phyloP scores from a whole-genome alignment of 805 yeast genomes.

The Sungouiozyma intestinalis region DNA sequence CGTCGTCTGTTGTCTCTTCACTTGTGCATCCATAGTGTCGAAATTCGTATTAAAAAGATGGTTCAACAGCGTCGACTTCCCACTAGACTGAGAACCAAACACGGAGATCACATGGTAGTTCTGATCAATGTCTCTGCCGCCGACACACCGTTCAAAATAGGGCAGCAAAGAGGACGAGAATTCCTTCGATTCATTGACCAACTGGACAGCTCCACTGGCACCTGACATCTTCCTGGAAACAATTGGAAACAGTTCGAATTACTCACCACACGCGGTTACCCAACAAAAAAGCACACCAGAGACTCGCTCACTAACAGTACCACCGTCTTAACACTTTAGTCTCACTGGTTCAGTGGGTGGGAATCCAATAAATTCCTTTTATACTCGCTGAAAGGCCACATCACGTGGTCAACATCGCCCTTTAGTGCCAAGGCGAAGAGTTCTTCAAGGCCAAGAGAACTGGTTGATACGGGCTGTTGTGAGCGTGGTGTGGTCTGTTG shows the following conservation, averaged over 20 bases:
- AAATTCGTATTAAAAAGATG: constrained; percentile 76
- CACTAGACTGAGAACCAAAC: constrained; percentile 95
- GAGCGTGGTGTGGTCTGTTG: no score
- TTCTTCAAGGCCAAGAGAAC: no score
- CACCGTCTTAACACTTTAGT: no score
- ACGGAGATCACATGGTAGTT: constrained; percentile 88
- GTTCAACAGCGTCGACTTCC: constrained; percentile 87
- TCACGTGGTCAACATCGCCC: no score
- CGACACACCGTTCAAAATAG: constrained; percentile 16
- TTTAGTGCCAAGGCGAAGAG: no score
- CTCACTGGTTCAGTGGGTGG: no score
- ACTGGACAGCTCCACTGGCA: constrained; percentile 34
- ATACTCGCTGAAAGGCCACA: no score
- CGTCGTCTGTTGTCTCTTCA: constrained; percentile 78
- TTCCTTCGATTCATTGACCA: constrained; percentile 42
- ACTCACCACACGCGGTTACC: no score
- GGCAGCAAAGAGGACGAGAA: constrained; percentile 28
- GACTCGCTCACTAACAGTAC: no score
- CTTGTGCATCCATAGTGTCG: constrained; percentile 83
- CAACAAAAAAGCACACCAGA: no score
- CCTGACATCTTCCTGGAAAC: neutral
- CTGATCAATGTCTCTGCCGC: constrained; percentile 40
- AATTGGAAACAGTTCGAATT: neutral
- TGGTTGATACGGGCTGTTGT: no score
- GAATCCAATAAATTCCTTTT: no score